A percentile compares a stretch with the other conserved stretches of the same genome.
Conservation (phyloP, 2,329 filamentous ascomycete species). For the Xylariaceae sp. region DNA sequence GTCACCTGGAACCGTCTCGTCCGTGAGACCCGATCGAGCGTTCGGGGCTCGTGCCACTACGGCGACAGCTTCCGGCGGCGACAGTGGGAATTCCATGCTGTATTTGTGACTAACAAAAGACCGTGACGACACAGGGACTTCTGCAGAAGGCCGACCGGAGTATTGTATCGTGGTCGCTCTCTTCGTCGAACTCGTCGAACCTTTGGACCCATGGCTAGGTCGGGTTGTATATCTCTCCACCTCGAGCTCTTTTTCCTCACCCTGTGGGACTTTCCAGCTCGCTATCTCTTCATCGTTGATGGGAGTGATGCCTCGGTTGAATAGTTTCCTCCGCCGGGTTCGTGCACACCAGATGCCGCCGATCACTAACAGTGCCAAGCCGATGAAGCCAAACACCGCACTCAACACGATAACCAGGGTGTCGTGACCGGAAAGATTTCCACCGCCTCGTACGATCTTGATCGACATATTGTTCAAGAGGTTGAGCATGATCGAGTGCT, state of each 20-base stretch:
- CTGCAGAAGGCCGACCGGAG: constrained; percentile 34
- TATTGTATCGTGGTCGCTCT: constrained; percentile 58
- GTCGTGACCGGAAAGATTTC: constrained; percentile 30
- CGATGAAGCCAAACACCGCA: constrained; percentile 47
- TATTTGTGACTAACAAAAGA: constrained; percentile 38
- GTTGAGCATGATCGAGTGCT: too few relatives aligned
- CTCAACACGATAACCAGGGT: constrained; percentile 51
- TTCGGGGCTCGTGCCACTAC: constrained; percentile 61
- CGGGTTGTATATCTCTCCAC: constrained; percentile 22
- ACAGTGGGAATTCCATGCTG: constrained; percentile 42
- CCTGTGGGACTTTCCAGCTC: constrained; percentile 53
- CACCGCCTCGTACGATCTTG: constrained; percentile 12
- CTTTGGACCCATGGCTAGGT: constrained; percentile 33
- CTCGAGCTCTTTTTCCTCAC: constrained; percentile 29
- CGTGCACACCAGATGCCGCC: constrained; percentile 39
- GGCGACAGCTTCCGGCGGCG: constrained; percentile 42
- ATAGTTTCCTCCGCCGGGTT: constrained; percentile 41
- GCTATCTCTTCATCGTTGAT: constrained; percentile 66
- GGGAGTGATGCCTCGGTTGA: constrained; percentile 56
- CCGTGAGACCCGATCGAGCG: constrained; percentile 59
- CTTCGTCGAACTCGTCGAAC: constrained; percentile 37
- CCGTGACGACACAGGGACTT: constrained; percentile 28
- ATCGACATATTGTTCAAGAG: constrained; percentile 13
- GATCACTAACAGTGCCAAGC: constrained; percentile 37
- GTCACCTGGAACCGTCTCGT: constrained; percentile 59